phyloP scores from a whole-genome alignment of 2,329 filamentous ascomycete genomes.

The Exophiala sp. region DNA sequence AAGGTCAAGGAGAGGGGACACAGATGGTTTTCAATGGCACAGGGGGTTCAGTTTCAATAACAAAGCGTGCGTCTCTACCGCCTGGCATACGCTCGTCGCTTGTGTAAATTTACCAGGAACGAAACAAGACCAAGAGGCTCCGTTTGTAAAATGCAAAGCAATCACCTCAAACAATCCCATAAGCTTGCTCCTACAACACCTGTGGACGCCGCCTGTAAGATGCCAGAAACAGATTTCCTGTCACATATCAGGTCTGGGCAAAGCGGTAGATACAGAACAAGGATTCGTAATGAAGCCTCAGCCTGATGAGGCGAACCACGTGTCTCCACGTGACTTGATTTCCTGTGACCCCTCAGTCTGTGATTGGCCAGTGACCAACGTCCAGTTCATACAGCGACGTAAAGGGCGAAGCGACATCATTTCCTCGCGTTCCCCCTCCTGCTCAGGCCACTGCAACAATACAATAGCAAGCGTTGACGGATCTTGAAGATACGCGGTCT shows the following conservation, averaged over 20 bases:
- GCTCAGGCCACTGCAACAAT: too few relatives aligned
- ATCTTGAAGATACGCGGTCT: too few relatives aligned
- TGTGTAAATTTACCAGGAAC: background rate
- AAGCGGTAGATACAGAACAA: background rate
- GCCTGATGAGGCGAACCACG: constrained; percentile 20
- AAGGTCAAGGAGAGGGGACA: background rate
- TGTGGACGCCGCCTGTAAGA: background rate
- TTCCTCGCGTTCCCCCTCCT: too few relatives aligned
- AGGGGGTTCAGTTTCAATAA: too few relatives aligned
- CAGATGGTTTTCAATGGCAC: too few relatives aligned
- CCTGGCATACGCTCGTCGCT: too few relatives aligned
- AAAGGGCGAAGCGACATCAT: too few relatives aligned
- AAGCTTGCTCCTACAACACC: background rate
- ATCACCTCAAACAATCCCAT: background rate
- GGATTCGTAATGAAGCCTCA: constrained; percentile 23
- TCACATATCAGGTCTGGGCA: constrained; percentile 14
- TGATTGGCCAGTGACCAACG: constrained; percentile 8
- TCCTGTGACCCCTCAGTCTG: background rate
- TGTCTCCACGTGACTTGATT: constrained; percentile 18
- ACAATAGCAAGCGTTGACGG: too few relatives aligned
- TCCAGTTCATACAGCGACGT: background rate
- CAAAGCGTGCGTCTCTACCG: too few relatives aligned
- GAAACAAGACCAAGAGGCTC: background rate
- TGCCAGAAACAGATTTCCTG: background rate
- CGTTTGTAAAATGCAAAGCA: background rate